Base-by-base conservation (phyloP, 805 yeast species). In the Ogataea kodamae region DNA sequence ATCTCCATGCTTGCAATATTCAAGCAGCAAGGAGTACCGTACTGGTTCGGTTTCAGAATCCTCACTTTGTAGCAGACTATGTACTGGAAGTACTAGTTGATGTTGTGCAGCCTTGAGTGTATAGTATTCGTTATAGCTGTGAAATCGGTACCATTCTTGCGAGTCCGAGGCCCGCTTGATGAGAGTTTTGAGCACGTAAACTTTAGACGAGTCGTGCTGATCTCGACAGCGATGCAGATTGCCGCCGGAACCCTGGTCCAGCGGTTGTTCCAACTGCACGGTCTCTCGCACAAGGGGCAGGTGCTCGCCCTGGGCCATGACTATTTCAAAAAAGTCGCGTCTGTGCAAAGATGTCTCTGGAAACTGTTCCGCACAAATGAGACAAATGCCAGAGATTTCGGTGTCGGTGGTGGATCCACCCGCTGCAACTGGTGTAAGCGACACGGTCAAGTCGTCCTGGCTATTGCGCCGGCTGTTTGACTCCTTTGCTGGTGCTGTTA, bases 1-100 rank as follows among this genome's bases (percentile, higher is more conserved):
- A 46, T 74, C 81, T 3, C 78, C 77, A 41, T 65, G 46, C 16
- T 59, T 51, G 49, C 64, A 71, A 47, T 51, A 70, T 9, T 71
- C 71, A 16, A 65, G 37, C 8, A 72, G 50, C 4, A 74, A 43
- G 9, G 69, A 62, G 19, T 62, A 48, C 16, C 35, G 27, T 14
- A 33, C 19, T 9, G 19, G 34, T 9, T 23, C n/a, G 22, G 19
- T 25, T 9, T 14, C 29, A 5, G 18, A 28, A 23, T 32, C 43
- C n/a, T n/a, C n/a, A n/a, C n/a, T n/a, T 9, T 25, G n/a, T 7
- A 49, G 34, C 5, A 53, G 17, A 2, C 44, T 45, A 28, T 45
- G 32, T 0, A 41, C 38, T n/a, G 28, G 28, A 14, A 49, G 21
- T 4, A 50, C 36, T 5, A 18, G 9, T 3, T 26, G 27, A 18